Evolutionary conservation across 2,329 filamentous ascomycete species (phyloP), one percentile per base, ranked within the genome.

Genomic region (Arthrinium puccinioides): DNA sequence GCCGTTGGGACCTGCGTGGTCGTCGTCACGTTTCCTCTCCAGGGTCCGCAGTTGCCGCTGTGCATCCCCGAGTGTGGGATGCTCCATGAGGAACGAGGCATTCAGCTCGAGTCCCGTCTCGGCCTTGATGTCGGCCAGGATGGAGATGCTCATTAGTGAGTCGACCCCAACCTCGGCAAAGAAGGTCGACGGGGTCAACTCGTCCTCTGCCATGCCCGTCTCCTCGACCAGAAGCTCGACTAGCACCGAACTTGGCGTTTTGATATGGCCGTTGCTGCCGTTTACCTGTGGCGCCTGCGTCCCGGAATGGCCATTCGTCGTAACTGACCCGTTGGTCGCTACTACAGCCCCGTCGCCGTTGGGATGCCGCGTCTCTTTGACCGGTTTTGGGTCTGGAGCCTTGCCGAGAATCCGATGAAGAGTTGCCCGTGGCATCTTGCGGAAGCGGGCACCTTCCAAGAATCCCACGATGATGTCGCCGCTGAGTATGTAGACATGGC

Each of bases 71-170:
- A 25, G 16, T 1, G 36, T 38, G 15, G 36, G 21, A 13, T 38
- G 13, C 4, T 38, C 36, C 20, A 38, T 25, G n/a, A 39, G 26
- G 37, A 39, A 39, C 8, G 37, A 28, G 4, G 37, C 37, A 13
- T 28, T 20, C 9, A 39, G 23, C 7, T 39, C 37, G 11, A 39
- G 4, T 5, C 37, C 37, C 3, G 37, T 34, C 13, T 34, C 24
- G 13, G 16, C 15, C 24, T 34, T 39, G 20, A 39, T 10, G 18
- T 15, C 27, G 6, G 37, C 16, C 1, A 39, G 20, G 8, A 39
- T 28, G 7, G 31, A 21, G 16, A 39, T 39, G 24, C 13, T 15
- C 37, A 39, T 39, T 5, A 34, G 23, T 19, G 37, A 39, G 19
- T 39, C 37, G 9, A 39, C 31, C 1, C 37, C 37, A 3, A 39